Evolutionary conservation across 495 filamentous ascomycete genomes (phyloP), one percentile per base, ranked within the genome.

Genomic region (Daldinia concentrica): DNA sequence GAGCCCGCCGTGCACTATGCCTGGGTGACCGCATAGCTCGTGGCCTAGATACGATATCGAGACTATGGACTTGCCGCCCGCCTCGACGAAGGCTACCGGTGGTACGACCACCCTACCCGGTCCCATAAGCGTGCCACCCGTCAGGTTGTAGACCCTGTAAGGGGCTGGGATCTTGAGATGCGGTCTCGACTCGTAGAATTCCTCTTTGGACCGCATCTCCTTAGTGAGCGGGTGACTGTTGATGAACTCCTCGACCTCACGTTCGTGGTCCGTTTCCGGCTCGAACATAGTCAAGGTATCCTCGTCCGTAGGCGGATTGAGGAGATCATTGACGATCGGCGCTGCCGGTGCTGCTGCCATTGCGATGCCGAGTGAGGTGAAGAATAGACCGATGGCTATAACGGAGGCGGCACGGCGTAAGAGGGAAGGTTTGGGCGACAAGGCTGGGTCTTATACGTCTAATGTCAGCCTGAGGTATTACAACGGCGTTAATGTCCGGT

Each of bases 1-100:
- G 69, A 98, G 78, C 0, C 95, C 95, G 7, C 95, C 95, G 75
- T 99, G 95, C 2, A 99, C 84, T 65, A 98, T 92, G 1, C 95
- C 95, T 19, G 91, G 90, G 76, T 99, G 94, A 4, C 95, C 95
- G 76, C 93, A 98, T 43, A 99, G 80, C 73, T 93, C 90, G 4
- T 84, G 79, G 15, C 95, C 96, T 1, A 98, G 84, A 76, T 95
- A 95, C 57, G 88, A 86, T 17, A 98, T 86, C 24, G 90, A 87
- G 8, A 95, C 87, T 51, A 94, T 81, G 55, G 81, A 83, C 81
- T 91, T 92, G 29, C 93, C 93, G 15, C 83, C 87, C 43, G 85
- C 81, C 61, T 94, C 90, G 56, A 81, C 85, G 84, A 92, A 99
- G 4, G 88, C 86, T 30, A 91, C 84, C 3, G 95, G 95, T 7